These are phyloP conservation scores for Gynandropsis gynandra DNA, from an alignment of 345 rosid genomes.

Conservation along the genomic window DNA sequence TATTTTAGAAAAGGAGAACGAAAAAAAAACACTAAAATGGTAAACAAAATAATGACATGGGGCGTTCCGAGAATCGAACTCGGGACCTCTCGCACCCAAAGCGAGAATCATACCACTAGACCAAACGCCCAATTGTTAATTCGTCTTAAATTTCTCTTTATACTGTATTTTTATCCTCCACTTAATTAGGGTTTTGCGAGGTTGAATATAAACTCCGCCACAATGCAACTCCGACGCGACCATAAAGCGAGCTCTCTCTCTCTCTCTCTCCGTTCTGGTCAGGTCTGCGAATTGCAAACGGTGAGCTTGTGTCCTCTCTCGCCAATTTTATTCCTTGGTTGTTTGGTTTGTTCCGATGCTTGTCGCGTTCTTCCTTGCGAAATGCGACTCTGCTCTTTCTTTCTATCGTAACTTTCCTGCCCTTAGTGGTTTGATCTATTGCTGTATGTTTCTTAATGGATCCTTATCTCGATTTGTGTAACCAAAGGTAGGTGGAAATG, in stretches of 20 bases:
- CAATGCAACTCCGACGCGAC: too few relatives aligned
- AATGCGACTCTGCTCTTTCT: too few relatives aligned
- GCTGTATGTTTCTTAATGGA: not conserved
- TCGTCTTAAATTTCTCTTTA: too few relatives aligned
- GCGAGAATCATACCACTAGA: conserved; percentile 80
- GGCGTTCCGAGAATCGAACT: conserved; percentile 81
- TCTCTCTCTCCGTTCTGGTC: conserved; percentile 9
- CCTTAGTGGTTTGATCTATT: not conserved
- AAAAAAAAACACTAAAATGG: too few relatives aligned
- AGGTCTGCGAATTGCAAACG: conserved; percentile 9
- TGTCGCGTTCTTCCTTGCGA: too few relatives aligned
- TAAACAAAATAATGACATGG: not conserved
- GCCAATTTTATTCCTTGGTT: too few relatives aligned
- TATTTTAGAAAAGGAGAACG: too few relatives aligned
- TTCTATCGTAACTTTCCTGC: not conserved
- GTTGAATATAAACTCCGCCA: too few relatives aligned
- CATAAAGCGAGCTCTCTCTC: conserved; percentile 19
- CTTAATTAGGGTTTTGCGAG: too few relatives aligned
- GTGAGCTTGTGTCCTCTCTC: conserved; percentile 4
- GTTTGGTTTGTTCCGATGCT: too few relatives aligned
- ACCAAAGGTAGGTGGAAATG: conserved; percentile 31
- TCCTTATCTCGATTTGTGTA: not conserved
- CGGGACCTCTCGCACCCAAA: conserved; percentile 85
- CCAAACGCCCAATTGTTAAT: conserved; percentile 47
- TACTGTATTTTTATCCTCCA: too few relatives aligned